Conservation (phyloP, 1,284 basidiomycete genomes). For the Dichomitus squalens region DNA sequence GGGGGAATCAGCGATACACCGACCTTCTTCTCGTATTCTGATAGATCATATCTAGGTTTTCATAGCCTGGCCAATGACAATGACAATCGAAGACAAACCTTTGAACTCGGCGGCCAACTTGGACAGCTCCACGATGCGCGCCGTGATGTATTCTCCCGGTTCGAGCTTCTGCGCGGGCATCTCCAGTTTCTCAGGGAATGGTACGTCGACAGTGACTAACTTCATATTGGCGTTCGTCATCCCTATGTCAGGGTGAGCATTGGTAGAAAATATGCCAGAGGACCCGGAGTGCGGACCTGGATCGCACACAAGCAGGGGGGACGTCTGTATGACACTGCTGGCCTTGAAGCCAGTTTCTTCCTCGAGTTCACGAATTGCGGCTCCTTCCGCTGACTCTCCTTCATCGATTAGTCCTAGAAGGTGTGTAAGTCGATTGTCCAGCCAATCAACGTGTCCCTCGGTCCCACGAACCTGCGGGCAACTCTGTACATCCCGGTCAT, state of each 20-base stretch:
- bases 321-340: conserved; percentile 62
- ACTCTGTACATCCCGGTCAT: conserved; percentile 49
- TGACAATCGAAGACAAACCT: conserved; percentile 44
- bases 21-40: conserved; percentile 72
- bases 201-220: conserved; percentile 66
- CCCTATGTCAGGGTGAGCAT: conserved; percentile 42
- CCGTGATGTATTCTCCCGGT: conserved; percentile 83
- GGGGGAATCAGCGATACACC: conserved; percentile 1
- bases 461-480: conserved; percentile 68
- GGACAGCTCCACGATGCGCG: conserved; percentile 67
- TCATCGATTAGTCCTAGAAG: conserved; percentile 77
- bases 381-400: conserved; percentile 73
- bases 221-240: conserved; percentile 87
- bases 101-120: conserved; percentile 64
- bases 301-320: conserved; percentile 74
- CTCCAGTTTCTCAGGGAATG: conserved; percentile 60
- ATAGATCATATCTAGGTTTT: background rate
- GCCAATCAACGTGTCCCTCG: too few relatives aligned
- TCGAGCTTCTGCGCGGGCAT: conserved; percentile 69
- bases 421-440: background rate
- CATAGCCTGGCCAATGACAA: background rate
- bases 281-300: conserved; percentile 58
- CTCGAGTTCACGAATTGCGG: conserved; percentile 84
- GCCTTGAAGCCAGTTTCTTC: conserved; percentile 90
- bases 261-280: background rate